A percentile compares a stretch with the other conserved stretches of the same genome.
Conservation (phyloP, 495 filamentous ascomycete genomes). For the Articulospora tetracladia region DNA sequence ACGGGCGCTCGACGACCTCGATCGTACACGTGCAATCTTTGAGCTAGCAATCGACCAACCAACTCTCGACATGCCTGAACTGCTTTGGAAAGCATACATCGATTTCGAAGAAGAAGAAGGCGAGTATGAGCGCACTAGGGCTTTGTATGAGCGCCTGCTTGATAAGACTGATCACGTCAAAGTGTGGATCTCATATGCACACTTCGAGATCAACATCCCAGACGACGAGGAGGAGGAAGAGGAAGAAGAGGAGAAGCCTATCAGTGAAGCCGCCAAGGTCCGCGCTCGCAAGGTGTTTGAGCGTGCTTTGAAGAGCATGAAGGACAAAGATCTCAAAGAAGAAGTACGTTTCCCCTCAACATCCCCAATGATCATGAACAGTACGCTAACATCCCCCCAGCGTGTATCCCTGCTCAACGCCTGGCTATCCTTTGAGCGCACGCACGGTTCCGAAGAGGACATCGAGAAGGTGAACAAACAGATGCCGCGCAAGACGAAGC, state of each 20-base stretch:
- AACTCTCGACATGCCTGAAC: constrained; percentile 92
- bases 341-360: constrained; percentile 49
- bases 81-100: constrained; percentile 96
- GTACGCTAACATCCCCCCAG: constrained; percentile 37
- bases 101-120: constrained; percentile 95
- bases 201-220: constrained; percentile 88
- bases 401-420: constrained; percentile 83
- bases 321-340: constrained; percentile 89
- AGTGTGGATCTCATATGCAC: constrained; percentile 96
- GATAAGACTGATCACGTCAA: constrained; percentile 96
- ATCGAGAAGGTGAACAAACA: constrained; percentile 79
- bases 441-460: constrained; percentile 73
- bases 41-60: constrained; percentile 84
- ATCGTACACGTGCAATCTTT: constrained; percentile 85
- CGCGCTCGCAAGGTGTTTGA: constrained; percentile 82
- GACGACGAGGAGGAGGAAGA: constrained; percentile 62
- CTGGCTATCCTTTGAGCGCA: constrained; percentile 87
- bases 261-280: constrained; percentile 78
- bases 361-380: background rate
- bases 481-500: constrained; percentile 93
- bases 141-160: constrained; percentile 87
- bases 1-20: constrained; percentile 81
- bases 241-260: constrained; percentile 58
- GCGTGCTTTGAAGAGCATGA: constrained; percentile 82
- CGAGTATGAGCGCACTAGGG: constrained; percentile 76